These are phyloP conservation scores for Penicillium atrosanguineum DNA, from an alignment of 495 filamentous ascomycete species.

Conservation along the genomic window DNA sequence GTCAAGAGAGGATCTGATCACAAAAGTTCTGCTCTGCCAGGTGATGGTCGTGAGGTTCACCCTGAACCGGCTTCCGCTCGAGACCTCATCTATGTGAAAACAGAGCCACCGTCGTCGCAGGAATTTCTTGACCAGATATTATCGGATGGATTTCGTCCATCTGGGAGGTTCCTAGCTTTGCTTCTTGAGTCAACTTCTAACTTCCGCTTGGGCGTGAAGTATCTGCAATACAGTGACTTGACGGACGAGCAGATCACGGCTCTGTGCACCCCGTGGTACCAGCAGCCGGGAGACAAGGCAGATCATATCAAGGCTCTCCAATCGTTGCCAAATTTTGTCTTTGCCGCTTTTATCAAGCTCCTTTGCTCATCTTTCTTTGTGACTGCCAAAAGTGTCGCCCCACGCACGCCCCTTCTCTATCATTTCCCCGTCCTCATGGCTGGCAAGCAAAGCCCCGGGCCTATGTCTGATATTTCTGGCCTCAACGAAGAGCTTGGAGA, in stretches of 20 bases:
- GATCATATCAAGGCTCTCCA: slow-evolving; percentile 23
- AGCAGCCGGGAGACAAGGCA: slow-evolving; percentile 13
- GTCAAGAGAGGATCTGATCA: slow-evolving; percentile 19
- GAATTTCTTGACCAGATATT: slow-evolving; percentile 56
- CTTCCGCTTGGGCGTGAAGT: slow-evolving; percentile 38
- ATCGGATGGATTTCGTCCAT: slow-evolving; percentile 42
- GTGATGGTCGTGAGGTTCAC: slow-evolving; percentile 59
- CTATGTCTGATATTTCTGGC: slow-evolving; percentile 19
- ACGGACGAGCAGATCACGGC: slow-evolving; percentile 31
- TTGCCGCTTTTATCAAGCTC: slow-evolving; percentile 50
- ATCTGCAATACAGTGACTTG: slow-evolving; percentile 38
- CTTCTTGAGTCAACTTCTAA: slow-evolving; percentile 45
- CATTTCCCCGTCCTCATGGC: slow-evolving; percentile 32
- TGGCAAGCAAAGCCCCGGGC: background rate
- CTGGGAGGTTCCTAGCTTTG: slow-evolving; percentile 41
- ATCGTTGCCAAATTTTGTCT: slow-evolving; percentile 38
- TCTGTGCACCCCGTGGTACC: slow-evolving; percentile 29
- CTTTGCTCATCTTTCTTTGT: slow-evolving; percentile 33
- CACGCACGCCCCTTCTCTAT: slow-evolving; percentile 23
- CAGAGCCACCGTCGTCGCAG: slow-evolving; percentile 52
- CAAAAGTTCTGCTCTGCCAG: slow-evolving; percentile 44
- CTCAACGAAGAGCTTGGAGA: slow-evolving; percentile 15
- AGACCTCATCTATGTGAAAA: slow-evolving; percentile 56
- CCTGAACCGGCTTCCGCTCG: slow-evolving; percentile 55
- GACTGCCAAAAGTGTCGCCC: background rate